Percentiles rank a stretch among this genome's conserved stretches.
These are phyloP conservation scores for Fusarium illudens DNA, from an alignment of 2,329 filamentous ascomycete genomes.

Conservation along the genomic window DNA sequence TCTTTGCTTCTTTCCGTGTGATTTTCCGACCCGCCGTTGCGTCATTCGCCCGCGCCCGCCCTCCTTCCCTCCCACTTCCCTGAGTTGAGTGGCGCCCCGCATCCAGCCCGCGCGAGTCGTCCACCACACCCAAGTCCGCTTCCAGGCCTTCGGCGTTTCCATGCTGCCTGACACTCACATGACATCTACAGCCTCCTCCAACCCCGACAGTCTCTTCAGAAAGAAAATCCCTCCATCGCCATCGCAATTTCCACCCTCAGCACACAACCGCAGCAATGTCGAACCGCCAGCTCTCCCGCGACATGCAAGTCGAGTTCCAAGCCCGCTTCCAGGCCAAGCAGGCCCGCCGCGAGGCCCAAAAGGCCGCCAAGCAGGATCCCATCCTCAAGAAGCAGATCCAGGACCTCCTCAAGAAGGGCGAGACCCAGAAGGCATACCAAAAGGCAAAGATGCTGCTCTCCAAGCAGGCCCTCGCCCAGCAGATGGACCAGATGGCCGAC, in stretches of 20 bases:
- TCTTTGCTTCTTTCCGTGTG: neutral
- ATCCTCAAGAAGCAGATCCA: slow-evolving; percentile 70
- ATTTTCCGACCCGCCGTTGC: slow-evolving; percentile 31
- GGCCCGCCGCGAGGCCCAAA: slow-evolving; percentile 67
- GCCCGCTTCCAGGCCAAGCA: slow-evolving; percentile 71
- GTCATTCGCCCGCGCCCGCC: slow-evolving; percentile 31
- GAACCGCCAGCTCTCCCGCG: slow-evolving; percentile 66
- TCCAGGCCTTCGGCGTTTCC: slow-evolving; percentile 36
- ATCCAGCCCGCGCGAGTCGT: slow-evolving; percentile 9
- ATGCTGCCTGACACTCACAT: slow-evolving; percentile 35
- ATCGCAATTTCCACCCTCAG: neutral
- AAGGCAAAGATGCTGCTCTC: slow-evolving; percentile 70
- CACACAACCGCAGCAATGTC: slow-evolving; percentile 55
- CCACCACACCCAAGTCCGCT: neutral
- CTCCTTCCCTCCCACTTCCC: slow-evolving; percentile 12
- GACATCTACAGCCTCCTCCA: slow-evolving; percentile 22
- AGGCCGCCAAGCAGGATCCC: slow-evolving; percentile 68
- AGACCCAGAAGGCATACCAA: slow-evolving; percentile 69
- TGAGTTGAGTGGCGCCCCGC: slow-evolving; percentile 25
- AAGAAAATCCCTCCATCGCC: neutral
- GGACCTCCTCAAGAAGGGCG: slow-evolving; percentile 68
- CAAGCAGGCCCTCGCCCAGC: slow-evolving; percentile 68
- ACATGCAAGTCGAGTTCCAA: slow-evolving; percentile 71
- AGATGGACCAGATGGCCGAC: slow-evolving; percentile 72
- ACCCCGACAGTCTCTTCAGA: neutral